phyloP scores from a whole-genome alignment of 495 filamentous ascomycete species.

The Penicillium mononematosum region DNA sequence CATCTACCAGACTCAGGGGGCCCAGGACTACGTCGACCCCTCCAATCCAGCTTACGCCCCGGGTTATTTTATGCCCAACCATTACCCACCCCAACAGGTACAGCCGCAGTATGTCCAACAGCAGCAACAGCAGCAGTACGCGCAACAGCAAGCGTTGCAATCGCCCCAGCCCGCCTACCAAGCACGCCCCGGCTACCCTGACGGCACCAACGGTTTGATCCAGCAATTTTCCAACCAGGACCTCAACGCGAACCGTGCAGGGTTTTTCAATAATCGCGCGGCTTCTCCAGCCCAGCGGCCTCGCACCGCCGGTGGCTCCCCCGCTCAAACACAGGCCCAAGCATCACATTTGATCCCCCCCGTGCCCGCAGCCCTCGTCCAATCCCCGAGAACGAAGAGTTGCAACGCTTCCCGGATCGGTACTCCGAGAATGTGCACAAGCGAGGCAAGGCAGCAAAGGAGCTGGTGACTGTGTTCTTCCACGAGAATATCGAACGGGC shows the following conservation, averaged over 20 bases:
- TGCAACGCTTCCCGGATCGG: conserved; percentile 72
- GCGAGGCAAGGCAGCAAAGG: conserved; percentile 60
- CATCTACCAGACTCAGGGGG: conserved; percentile 65
- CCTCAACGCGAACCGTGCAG: conserved; percentile 66
- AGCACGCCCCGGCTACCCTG: conserved; percentile 48
- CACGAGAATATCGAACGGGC: conserved; percentile 92
- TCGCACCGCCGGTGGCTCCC: conserved; percentile 65
- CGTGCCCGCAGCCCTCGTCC: conserved; percentile 52
- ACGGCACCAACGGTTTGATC: conserved; percentile 76
- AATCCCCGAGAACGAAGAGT: conserved; percentile 45
- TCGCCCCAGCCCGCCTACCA: conserved; percentile 53
- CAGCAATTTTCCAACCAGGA: conserved; percentile 98
- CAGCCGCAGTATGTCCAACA: conserved; percentile 50
- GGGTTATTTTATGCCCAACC: conserved; percentile 65
- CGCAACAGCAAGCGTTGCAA: conserved; percentile 52
- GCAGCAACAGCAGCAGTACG: conserved; percentile 60
- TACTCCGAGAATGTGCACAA: conserved; percentile 79
- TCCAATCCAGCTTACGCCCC: conserved; percentile 51
- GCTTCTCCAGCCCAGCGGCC: conserved; percentile 72
- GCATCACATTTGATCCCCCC: conserved; percentile 63
- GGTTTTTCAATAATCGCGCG: conserved; percentile 64
- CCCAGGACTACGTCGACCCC: conserved; percentile 53
- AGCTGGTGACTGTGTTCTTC: conserved; percentile 83
- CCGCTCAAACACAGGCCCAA: conserved; percentile 58
- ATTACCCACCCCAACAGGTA: conserved; percentile 54